These are phyloP conservation scores for Eremochloa ophiuroides DNA, from an alignment of 176 grass and related monocot species.

Conservation along the genomic window DNA sequence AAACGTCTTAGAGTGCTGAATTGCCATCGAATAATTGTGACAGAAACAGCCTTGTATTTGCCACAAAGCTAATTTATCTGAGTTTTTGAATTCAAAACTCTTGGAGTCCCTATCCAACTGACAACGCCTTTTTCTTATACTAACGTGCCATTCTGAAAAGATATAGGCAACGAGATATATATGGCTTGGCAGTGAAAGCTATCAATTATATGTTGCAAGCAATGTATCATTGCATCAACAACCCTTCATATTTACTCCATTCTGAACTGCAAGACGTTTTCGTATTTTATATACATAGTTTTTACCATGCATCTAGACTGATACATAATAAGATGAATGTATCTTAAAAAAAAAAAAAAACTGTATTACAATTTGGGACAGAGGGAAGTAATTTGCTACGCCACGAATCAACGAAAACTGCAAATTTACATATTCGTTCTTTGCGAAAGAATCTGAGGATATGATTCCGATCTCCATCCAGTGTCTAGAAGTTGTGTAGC, in stretches of 20 bases:
- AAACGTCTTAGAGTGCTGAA: neutral
- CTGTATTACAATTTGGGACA: no score
- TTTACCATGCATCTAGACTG: no score
- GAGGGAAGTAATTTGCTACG: neutral
- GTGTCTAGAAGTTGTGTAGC: conserved; percentile 2
- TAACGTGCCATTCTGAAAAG: neutral
- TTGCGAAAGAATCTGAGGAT: neutral
- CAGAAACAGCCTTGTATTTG: neutral
- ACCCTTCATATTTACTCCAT: neutral
- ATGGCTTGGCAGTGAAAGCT: neutral
- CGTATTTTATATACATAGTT: no score
- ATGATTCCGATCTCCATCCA: neutral
- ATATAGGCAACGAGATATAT: neutral
- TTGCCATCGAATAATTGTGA: neutral
- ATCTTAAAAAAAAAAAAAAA: no score
- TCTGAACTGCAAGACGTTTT: no score
- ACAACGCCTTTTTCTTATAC: neutral
- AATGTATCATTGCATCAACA: neutral
- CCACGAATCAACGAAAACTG: neutral
- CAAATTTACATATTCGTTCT: neutral
- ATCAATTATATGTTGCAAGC: neutral
- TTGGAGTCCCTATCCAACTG: neutral
- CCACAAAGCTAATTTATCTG: neutral
- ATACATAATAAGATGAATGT: no score
- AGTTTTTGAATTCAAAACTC: neutral